phyloP scores from a whole-genome alignment of 164 flowering plant genomes.

The Nymphaea thermarum region DNA sequence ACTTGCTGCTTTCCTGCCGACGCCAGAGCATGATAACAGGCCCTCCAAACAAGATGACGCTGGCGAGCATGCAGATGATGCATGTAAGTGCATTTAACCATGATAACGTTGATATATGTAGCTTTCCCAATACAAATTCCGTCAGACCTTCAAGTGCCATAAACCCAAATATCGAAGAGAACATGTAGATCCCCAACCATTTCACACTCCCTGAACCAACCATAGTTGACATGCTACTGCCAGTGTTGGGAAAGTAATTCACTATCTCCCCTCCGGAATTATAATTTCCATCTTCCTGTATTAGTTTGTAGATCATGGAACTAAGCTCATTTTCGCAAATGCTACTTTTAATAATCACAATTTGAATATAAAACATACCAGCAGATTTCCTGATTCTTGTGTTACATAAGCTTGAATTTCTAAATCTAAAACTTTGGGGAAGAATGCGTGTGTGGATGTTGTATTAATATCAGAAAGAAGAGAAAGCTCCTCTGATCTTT shows the following conservation, averaged over 20 bases:
- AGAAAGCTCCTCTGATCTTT: constrained; percentile 62
- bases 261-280: constrained; percentile 8
- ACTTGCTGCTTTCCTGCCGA: constrained; percentile 37
- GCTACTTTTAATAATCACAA: too few species aligned
- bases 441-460: constrained; percentile 49
- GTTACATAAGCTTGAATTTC: constrained; percentile 67
- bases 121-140: constrained; percentile 44
- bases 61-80: constrained; percentile 46
- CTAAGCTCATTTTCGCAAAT: too few species aligned
- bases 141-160: constrained; percentile 26
- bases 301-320: neutral
- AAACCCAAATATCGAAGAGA: constrained; percentile 53
- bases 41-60: constrained; percentile 69
- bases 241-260: constrained; percentile 21
- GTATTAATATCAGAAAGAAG: constrained; percentile 43
- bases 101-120: constrained; percentile 24
- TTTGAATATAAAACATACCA: constrained; percentile 25
- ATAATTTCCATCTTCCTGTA: constrained; percentile 64
- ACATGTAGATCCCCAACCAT: constrained; percentile 63
- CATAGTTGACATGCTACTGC: constrained; percentile 50
- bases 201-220: constrained; percentile 71
- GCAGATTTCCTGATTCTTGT: constrained; percentile 55
- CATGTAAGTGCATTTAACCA: constrained; percentile 79
- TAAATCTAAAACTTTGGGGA: constrained; percentile 36
- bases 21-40: constrained; percentile 54